Base-by-base conservation (phyloP, 129 eudicot genomes). In the Helianthus tuberosus region DNA sequence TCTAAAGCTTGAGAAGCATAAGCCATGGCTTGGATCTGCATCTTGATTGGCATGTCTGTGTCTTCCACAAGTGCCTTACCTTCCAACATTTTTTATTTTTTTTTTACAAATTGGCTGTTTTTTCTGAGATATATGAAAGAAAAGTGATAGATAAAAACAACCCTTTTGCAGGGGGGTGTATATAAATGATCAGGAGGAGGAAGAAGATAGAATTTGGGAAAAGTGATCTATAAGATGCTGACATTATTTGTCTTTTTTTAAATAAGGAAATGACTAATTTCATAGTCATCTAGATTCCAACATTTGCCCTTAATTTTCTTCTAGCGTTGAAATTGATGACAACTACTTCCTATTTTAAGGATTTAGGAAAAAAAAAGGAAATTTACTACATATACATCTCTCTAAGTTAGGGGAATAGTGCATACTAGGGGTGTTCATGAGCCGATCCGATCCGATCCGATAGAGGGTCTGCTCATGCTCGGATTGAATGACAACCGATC, bases 1-100 rank as follows among this genome's bases (percentile, higher is more conserved):
- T 94, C 99, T 60, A 94, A 72, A 77, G 99, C 99, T 82, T 91
- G 99, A 86, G 94, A 91, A 80, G 96, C 99, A 81, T 68, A 91
- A 27, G 96, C 84, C 97, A 88, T 91, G 65, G 99, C 97, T 75
- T 90, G 97, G 71, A 88, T 78, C 93, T 94, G 98, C 98, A 94
- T 94, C 88, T 88, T 91, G 79, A 82, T 32, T 57, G 98, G 98
- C 98, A 94, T 94, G 71, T 94, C 97, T 59, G 96, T 83, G 52
- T 91, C 99, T 80, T 91, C 91, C 61, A 94, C 79, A 64, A 83
- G 53, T 64, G 96, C 99, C 74, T 94, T 94, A 32, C 99, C 99
- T 85, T 94, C 99, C 85, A 94, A 78, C 99, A 94, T 94, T 61
- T 61, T 46, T 5, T 41, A 20, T 36, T 48, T 3, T 55, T 58